Conservation (phyloP, 805 yeast species). For the Vanderwaltozyma verrucispora region DNA sequence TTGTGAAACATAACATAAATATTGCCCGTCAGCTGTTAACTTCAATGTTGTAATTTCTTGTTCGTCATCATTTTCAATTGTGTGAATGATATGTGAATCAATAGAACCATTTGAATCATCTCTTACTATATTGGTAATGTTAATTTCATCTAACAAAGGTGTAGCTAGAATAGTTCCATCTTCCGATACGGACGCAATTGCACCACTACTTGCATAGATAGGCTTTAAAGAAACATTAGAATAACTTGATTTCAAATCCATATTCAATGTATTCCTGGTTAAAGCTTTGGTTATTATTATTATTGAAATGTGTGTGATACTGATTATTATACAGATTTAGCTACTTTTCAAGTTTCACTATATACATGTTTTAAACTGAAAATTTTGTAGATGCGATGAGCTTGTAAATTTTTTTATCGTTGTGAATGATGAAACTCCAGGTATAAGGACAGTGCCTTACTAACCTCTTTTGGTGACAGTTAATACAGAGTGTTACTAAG, state of each 20-base stretch:
- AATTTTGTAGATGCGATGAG: neutral
- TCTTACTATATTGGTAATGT: conserved; percentile 46
- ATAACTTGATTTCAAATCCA: conserved; percentile 29
- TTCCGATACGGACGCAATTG: conserved; percentile 56
- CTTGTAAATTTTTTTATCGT: neutral
- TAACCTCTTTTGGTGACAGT: no score
- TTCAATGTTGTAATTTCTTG: conserved; percentile 65
- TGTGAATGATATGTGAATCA: conserved; percentile 30
- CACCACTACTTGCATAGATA: conserved; percentile 71
- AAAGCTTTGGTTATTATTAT: no score
- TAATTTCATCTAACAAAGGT: conserved; percentile 66
- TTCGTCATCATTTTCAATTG: conserved; percentile 74
- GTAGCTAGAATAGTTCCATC: conserved; percentile 65
- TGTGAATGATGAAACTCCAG: neutral
- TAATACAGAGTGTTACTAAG: no score
- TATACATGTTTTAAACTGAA: no score
- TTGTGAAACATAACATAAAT: conserved; percentile 66
- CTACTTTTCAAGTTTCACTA: no score
- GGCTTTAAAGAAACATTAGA: conserved; percentile 50
- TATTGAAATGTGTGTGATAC: no score
- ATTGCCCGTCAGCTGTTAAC: conserved; percentile 65
- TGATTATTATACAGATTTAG: no score
- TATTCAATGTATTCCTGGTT: no score
- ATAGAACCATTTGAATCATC: no score
- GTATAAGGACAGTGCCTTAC: no score